Percentiles rank a stretch among this genome's conserved stretches.
phyloP scores from a whole-genome alignment of 2,329 filamentous ascomycete genomes.

The Sporothrix pallida region DNA sequence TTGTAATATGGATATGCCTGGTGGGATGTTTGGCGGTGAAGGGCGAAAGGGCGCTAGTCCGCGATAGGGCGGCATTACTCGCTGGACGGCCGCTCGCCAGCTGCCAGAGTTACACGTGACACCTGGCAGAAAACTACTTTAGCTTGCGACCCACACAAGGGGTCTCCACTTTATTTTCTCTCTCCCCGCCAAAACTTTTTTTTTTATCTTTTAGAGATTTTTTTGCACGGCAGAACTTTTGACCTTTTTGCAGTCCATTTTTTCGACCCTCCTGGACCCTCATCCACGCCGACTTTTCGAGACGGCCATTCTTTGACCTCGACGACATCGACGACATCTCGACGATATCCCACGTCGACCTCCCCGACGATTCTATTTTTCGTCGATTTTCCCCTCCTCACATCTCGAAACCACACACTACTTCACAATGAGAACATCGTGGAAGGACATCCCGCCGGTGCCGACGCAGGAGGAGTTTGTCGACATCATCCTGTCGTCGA shows the following conservation, averaged over 20 bases:
- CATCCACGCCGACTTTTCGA: slow-evolving; percentile 21
- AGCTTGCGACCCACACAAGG: background rate
- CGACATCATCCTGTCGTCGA: slow-evolving; percentile 94
- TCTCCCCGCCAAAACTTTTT: slow-evolving; percentile 34
- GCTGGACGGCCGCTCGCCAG: background rate
- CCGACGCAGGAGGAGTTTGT: slow-evolving; percentile 95
- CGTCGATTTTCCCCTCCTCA: background rate
- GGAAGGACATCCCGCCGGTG: slow-evolving; percentile 83
- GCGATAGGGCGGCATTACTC: slow-evolving; percentile 12
- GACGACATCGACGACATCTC: slow-evolving; percentile 4
- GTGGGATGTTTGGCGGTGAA: slow-evolving; percentile 15
- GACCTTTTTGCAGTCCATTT: slow-evolving; percentile 7
- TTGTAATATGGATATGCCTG: background rate
- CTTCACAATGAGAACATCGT: slow-evolving; percentile 39
- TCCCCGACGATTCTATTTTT: background rate
- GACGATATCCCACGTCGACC: background rate
- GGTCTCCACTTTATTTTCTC: slow-evolving; percentile 7
- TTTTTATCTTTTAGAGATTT: slow-evolving; percentile 31
- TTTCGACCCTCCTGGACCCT: slow-evolving; percentile 21
- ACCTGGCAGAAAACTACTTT: slow-evolving; percentile 23
- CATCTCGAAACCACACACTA: background rate
- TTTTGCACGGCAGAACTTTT: slow-evolving; percentile 29
- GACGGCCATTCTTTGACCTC: background rate
- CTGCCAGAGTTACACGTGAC: background rate
- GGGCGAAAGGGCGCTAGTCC: background rate